Evolutionary conservation across 2,329 filamentous ascomycete species (phyloP), one percentile per base, ranked within the genome.

Genomic region (Penicillium sp.): DNA sequence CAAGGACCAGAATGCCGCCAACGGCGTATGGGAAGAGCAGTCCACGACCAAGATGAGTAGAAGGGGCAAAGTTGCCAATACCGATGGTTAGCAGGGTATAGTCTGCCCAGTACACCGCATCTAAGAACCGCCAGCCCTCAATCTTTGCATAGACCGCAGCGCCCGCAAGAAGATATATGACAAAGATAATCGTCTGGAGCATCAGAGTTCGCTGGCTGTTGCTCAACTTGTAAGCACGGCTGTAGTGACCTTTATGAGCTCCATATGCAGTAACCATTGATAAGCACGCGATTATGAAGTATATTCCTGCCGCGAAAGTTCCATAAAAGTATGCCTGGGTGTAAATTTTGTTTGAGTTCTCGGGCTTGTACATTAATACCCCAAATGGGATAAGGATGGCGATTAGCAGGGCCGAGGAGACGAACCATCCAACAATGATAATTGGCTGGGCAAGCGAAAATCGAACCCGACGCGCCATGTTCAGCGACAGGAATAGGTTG

Each of bases 291-390:
- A 86, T 79, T 50, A 84, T 73, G 55, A 82, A 81, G 63, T 86
- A 86, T 3, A 85, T 66, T 0, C 66, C 76, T 2, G 83, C 81
- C 4, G 84, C 84, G 53, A 84, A 82, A 50, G 84, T 79, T 1
- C 76, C 83, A 60, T 85, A 86, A 65, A 85, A 86, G 66, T 80
- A 85, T 6, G 81, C 81, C 60, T 83, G 80, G 0, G 80, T 80
- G 23, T 85, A 68, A 1, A 81, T 76, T 59, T 80, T 78, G 11
- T 73, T 68, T 40, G 69, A 54, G 14, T 68, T 66, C 14, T 70
- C 70, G 0, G 78, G 74, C 20, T 72, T 69, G 11, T 75, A 69
- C 7, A 77, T 75, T 15, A 55, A 26, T n/a, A 67, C 63, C 0
- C 76, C 77, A 11, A 80, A 77, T 6, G 79, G 75, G 15, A 74